Percentiles rank a stretch among this genome's conserved stretches.
phyloP scores from a whole-genome alignment of 176 grass and related monocot genomes.

The Poa pratensis region DNA sequence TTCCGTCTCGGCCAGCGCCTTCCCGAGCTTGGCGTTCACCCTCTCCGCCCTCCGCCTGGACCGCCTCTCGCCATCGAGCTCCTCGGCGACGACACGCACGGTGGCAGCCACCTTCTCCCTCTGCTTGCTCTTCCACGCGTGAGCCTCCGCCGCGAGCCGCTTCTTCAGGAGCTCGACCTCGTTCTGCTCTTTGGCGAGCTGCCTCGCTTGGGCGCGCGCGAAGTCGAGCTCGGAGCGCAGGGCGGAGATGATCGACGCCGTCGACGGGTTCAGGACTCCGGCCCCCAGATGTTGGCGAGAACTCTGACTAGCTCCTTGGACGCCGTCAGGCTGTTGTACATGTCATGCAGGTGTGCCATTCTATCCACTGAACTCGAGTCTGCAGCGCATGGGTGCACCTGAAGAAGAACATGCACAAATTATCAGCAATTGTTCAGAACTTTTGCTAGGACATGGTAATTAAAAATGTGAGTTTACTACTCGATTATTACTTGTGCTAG shows the following conservation, averaged over 20 bases:
- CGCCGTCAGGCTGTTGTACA: constrained; percentile 60
- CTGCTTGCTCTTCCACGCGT: constrained; percentile 57
- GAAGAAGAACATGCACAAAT: not conserved
- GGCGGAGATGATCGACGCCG: constrained; percentile 58
- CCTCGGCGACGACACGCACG: constrained; percentile 38
- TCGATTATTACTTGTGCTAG: not conserved
- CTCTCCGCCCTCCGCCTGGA: constrained; percentile 61
- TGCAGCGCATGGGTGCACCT: constrained; percentile 20
- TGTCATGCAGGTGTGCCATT: constrained; percentile 43
- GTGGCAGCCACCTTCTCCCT: constrained; percentile 61
- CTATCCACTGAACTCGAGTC: constrained; percentile 19
- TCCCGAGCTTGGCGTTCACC: constrained; percentile 59
- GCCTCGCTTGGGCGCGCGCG: constrained; percentile 42
- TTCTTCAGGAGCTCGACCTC: not conserved
- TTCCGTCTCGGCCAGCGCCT: constrained; percentile 51
- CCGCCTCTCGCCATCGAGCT: constrained; percentile 65
- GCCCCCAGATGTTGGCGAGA: constrained; percentile 45
- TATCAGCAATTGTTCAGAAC: not conserved
- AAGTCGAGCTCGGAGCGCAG: constrained; percentile 64
- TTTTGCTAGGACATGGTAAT: not conserved
- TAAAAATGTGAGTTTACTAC: not conserved
- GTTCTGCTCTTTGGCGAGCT: constrained; percentile 40
- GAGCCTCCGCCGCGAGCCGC: constrained; percentile 48
- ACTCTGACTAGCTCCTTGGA: constrained; percentile 75
- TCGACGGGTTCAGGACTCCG: constrained; percentile 48